Evolutionary conservation across 2,329 filamentous ascomycete genomes (phyloP).

Genomic region (Juglanconis sp.): DNA sequence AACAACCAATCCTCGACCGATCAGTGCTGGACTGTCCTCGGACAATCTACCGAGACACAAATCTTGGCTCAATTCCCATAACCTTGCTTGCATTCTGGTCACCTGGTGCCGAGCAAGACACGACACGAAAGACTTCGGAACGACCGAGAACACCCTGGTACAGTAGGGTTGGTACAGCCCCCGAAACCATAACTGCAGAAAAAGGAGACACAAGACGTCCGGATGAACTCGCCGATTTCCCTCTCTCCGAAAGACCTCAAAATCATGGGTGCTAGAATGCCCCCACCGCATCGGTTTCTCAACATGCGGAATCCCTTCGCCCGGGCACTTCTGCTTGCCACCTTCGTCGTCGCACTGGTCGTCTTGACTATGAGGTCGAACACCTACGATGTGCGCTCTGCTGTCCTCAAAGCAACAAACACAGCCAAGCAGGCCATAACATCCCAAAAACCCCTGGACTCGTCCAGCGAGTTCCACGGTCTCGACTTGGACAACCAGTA

Average conservation of each 20-base stretch:
- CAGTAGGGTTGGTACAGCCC: conserved; percentile 14
- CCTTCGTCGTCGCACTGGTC: conserved; percentile 41
- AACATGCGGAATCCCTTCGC: conserved; percentile 48
- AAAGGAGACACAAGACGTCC: conserved; percentile 9
- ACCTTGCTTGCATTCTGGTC: neutral
- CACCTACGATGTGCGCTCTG: conserved; percentile 36
- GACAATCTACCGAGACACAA: neutral
- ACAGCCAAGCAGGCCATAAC: conserved; percentile 29
- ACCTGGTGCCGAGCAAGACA: conserved; percentile 1
- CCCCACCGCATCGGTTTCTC: conserved; percentile 36
- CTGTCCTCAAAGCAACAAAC: conserved; percentile 39
- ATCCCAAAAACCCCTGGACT: conserved; percentile 26
- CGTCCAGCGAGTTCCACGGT: conserved; percentile 42
- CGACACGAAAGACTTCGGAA: conserved; percentile 6
- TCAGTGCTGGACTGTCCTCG: neutral
- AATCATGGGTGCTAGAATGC: conserved; percentile 20
- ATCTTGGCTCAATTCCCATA: neutral
- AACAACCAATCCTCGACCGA: neutral
- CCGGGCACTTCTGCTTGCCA: conserved; percentile 41
- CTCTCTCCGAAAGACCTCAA: conserved; percentile 18
- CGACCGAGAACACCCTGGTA: neutral
- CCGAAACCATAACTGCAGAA: conserved; percentile 4
- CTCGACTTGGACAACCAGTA: conserved; percentile 4
- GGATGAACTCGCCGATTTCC: conserved; percentile 18
- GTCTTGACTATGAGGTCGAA: conserved; percentile 40